Evolutionary conservation across 2,329 filamentous ascomycete genomes (phyloP), one percentile per base, ranked within the genome.

Genomic region (Arthrobotrys megalospora): DNA sequence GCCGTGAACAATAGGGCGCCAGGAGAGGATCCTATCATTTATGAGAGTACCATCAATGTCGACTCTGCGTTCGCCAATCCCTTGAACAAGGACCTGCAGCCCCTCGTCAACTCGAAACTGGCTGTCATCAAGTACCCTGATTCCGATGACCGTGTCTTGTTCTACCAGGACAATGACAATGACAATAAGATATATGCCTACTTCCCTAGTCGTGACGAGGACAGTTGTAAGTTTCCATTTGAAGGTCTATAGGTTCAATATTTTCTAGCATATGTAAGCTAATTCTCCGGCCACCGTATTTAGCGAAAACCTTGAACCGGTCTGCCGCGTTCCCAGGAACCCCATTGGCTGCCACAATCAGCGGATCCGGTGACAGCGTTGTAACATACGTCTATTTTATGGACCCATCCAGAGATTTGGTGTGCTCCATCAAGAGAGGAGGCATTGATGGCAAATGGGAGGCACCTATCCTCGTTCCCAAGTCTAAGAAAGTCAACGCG

Each of bases 401-500:
- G 8, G 38, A 62, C 19, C 16, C 55, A n/a, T 1, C 36, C 16
- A 62, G 45, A 11, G 55, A 62, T 19, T 36, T 62, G 10, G 55
- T 62, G 11, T 43, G 36, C 38, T 43, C 55, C 32, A 28, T 62
- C 10, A 62, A 45, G 55, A 62, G 38, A 16, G 55, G 55, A 2
- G 55, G 55, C 6, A 43, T 43, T n/a, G 55, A 45, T 6, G 55
- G 55, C 21, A 62, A 62, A 62, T 62, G 55, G 55, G 55, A 62
- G 21, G 14, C 34, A 10, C 55, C 55, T 7, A 24, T 62, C 36
- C 36, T 62, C 8, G 55, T 62, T 1, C 55, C 55, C 16, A 62
- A 28, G 19, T 62, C 55, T 5, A 62, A 62, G 55, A 62, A 62
- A n/a, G 55, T 62, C 36, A 62, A 62, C 24, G 55, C 19, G 55